Evolutionary conservation across 176 grass and related monocot genomes (phyloP), one percentile per base, ranked within the genome.

Genomic region (Phyllostachys edulis): DNA sequence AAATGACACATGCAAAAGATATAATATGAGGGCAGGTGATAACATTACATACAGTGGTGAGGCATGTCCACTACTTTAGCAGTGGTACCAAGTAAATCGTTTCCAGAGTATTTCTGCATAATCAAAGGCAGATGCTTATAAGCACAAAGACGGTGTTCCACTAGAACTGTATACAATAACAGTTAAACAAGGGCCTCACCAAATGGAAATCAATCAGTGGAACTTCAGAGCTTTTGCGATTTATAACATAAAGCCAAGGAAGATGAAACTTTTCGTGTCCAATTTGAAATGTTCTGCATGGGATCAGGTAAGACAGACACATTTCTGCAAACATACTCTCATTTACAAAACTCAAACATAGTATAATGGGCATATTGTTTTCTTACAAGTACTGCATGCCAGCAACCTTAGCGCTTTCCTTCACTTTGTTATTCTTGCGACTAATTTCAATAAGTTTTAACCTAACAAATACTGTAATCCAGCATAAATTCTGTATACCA

Each of bases 231-330:
- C 88, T 92, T 84, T 96, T 99, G 54, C 96, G 93, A 81, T 99
- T 99, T 87, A 99, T 92, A 67, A 99, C 89, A 82, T 94, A 99
- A 81, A 99, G 93, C 96, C 96, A 99, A n/a, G 96, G 96, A 79
- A 96, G 47, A 79, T 96, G 90, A 84, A 99, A 94, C 73, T 96
- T 99, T 81, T 99, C 96, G 23, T 92, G 87, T 56, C 96, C 96
- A 86, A 94, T 94, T 93, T 99, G 96, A 84, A 99, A 99, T 50
- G 93, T 90, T 87, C 96, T 99, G 88, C 87, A 96, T 55, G 78
- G 27, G 12, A 80, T 77, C 65, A 71, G 37, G 73, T 81, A 86
- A 85, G 74, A 60, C 10, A 77, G 37, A 86, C 24, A 83, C 16
- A 88, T 37, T 26, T 70, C 50, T 49, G 20, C 29, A 60, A 75